These are phyloP conservation scores for Diaporthe citri DNA, from an alignment of 2,329 filamentous ascomycete genomes.

Conservation along the genomic window DNA sequence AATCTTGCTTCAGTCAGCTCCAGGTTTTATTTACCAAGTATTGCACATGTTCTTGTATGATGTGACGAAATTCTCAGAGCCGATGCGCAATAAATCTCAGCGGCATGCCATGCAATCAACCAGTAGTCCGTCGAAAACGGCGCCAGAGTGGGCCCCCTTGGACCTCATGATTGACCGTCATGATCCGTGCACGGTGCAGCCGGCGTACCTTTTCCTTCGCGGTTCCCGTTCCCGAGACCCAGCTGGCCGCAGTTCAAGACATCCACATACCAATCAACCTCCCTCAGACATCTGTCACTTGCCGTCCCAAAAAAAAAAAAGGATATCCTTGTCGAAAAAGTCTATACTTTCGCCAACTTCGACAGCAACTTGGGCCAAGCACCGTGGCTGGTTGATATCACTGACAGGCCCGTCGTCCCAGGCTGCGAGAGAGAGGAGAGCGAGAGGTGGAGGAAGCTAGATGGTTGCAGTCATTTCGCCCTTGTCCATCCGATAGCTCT, in stretches of 20 bases:
- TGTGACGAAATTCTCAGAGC: neutral
- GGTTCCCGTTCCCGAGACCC: conserved; percentile 15
- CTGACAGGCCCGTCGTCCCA: conserved; percentile 1
- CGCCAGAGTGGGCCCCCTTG: conserved; percentile 23
- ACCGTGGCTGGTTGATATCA: neutral
- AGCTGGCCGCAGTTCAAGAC: conserved; percentile 28
- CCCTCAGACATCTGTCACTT: conserved; percentile 7
- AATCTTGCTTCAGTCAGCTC: neutral
- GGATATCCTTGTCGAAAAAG: neutral
- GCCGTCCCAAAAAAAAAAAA: conserved; percentile 7
- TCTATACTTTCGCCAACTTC: neutral
- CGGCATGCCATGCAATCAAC: neutral
- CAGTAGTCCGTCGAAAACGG: conserved; percentile 18
- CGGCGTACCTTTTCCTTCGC: conserved; percentile 13
- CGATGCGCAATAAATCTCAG: conserved; percentile 7
- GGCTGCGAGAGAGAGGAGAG: neutral
- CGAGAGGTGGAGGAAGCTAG: conserved; percentile 34
- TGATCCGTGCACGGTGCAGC: conserved; percentile 31
- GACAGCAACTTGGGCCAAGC: neutral
- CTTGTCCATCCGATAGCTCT: conserved; percentile 11
- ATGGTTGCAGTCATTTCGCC: conserved; percentile 35
- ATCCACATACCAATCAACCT: conserved; percentile 26
- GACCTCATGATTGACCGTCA: conserved; percentile 13
- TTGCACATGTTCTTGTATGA: neutral
- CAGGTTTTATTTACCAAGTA: neutral